Base-by-base conservation (phyloP, 2,329 filamentous ascomycete species). In the Botrytis cinerea region DNA sequence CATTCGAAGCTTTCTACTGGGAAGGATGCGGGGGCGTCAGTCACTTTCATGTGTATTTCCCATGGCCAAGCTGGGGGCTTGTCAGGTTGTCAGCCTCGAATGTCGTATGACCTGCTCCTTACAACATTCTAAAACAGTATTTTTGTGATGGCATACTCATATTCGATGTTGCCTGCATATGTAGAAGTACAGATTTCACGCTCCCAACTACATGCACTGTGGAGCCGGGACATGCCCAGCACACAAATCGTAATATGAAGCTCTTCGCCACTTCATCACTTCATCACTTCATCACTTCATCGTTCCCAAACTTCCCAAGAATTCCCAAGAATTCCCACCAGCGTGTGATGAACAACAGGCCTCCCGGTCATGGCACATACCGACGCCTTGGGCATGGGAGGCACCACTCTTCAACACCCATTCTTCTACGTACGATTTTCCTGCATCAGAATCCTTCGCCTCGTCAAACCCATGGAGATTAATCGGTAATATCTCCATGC, bases 341-440 rank as follows among this genome's bases (percentile, higher is more conserved):
- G 46, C 64, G 64, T 48, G 28, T 20, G 45, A 66, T 66, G 45
- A 35, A 51, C 64, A 67, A 28, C 73, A 59, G 73, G 60, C 59
- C 73, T 70, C 70, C 60, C 64, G 61, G 70, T 68, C 74, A 28
- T 20, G 32, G 43, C 40, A 69, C 51, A 70, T 75, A 75, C 73
- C 75, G 68, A 74, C 61, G 72, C 74, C 75, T 67, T 59, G 72
- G 70, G 62, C 73, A 76, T 76, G 75, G 75, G 59, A 73, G 66
- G 25, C 51, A 32, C 38, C 66, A 59, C 9, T 22, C 48, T 68
- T 46, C 46, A 40, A 35, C 46, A 40, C 46, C 25, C 32, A 54
- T 54, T 67, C 32, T n/a, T 67, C 25, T 32, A 16, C 48, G 64
- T 16, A 54, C 46, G 14, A 51, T 40, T 22, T 18, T 54, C 64